Conservation (phyloP, 108 stramenopile species). For the Fragilaria crotonensis region DNA sequence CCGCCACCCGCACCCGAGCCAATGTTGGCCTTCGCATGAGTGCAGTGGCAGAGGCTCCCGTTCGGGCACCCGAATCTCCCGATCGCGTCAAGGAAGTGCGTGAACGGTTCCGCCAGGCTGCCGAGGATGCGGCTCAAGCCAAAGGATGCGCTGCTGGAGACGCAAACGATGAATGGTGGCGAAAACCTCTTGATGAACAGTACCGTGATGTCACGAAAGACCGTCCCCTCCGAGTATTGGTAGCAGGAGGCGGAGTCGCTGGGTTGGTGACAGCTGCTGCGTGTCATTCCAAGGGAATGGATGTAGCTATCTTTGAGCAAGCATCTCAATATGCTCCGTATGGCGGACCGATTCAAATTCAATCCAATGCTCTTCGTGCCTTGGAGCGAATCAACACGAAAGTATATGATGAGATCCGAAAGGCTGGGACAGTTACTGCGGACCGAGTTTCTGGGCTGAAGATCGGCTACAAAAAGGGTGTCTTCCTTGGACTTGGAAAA, state of each 20-base stretch:
- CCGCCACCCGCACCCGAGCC: too few relatives aligned
- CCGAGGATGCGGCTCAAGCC: slow-evolving; percentile 58
- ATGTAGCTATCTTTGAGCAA: slow-evolving; percentile 89
- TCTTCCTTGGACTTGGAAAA: slow-evolving; percentile 55
- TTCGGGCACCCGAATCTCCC: slow-evolving; percentile 51
- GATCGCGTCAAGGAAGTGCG: slow-evolving; percentile 64
- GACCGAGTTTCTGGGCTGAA: slow-evolving; percentile 85
- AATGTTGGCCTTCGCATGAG: too few relatives aligned
- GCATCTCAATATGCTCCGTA: slow-evolving; percentile 87
- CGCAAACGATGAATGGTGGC: slow-evolving; percentile 69
- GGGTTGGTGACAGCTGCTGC: slow-evolving; percentile 85
- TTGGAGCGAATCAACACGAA: slow-evolving; percentile 80
- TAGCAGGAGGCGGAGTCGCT: slow-evolving; percentile 85
- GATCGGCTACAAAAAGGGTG: slow-evolving; percentile 85
- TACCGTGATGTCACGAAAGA: slow-evolving; percentile 55
- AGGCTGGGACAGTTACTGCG: slow-evolving; percentile 84
- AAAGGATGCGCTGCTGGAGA: slow-evolving; percentile 46
- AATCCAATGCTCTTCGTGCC: slow-evolving; percentile 91
- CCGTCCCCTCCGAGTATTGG: slow-evolving; percentile 67
- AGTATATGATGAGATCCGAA: slow-evolving; percentile 67
- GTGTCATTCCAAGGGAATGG: slow-evolving; percentile 86
- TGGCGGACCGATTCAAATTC: slow-evolving; percentile 97
- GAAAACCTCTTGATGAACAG: slow-evolving; percentile 30
- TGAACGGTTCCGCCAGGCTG: slow-evolving; percentile 45
- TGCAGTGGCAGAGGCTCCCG: slow-evolving; percentile 46